phyloP scores from a whole-genome alignment of 1,284 basidiomycete species.

The Ustilago esculenta region DNA sequence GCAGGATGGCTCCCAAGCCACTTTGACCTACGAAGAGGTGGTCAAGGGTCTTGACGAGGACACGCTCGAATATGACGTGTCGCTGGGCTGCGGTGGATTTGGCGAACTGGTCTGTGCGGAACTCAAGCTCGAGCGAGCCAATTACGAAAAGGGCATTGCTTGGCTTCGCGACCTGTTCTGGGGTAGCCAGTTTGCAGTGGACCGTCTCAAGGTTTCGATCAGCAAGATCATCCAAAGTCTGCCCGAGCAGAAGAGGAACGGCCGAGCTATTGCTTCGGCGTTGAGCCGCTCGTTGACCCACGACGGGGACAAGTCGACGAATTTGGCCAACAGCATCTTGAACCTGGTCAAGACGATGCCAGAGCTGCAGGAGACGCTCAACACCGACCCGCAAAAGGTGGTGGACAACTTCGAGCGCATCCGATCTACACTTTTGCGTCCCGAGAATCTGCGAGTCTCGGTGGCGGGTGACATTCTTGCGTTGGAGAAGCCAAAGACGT shows the following conservation, averaged over 20 bases:
- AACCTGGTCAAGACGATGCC: slow-evolving; percentile 83
- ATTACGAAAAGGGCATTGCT: slow-evolving; percentile 82
- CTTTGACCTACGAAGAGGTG: slow-evolving; percentile 85
- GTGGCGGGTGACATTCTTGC: slow-evolving; percentile 84
- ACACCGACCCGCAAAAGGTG: slow-evolving; percentile 44
- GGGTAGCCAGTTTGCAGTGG: slow-evolving; percentile 81
- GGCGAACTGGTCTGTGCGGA: slow-evolving; percentile 79
- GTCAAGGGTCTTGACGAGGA: slow-evolving; percentile 89
- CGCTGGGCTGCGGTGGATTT: slow-evolving; percentile 75
- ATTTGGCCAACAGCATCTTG: slow-evolving; percentile 77
- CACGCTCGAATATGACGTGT: slow-evolving; percentile 85
- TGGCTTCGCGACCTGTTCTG: slow-evolving; percentile 93
- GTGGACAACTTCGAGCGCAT: slow-evolving; percentile 54
- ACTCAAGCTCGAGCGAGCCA: slow-evolving; percentile 79
- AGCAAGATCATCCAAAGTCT: slow-evolving; percentile 90
- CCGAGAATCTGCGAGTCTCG: slow-evolving; percentile 83
- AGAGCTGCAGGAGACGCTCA: slow-evolving; percentile 76
- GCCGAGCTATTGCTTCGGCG: slow-evolving; percentile 80
- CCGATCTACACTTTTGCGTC: slow-evolving; percentile 69
- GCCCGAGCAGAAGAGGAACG: slow-evolving; percentile 93
- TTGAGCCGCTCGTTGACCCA: slow-evolving; percentile 78
- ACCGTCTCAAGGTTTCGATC: slow-evolving; percentile 85
- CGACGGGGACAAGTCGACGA: slow-evolving; percentile 77
- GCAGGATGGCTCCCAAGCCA: slow-evolving; percentile 73
- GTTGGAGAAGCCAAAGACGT: slow-evolving; percentile 76